phyloP scores from a whole-genome alignment of 1,284 basidiomycete genomes.

The Ustilago xerochloae region DNA sequence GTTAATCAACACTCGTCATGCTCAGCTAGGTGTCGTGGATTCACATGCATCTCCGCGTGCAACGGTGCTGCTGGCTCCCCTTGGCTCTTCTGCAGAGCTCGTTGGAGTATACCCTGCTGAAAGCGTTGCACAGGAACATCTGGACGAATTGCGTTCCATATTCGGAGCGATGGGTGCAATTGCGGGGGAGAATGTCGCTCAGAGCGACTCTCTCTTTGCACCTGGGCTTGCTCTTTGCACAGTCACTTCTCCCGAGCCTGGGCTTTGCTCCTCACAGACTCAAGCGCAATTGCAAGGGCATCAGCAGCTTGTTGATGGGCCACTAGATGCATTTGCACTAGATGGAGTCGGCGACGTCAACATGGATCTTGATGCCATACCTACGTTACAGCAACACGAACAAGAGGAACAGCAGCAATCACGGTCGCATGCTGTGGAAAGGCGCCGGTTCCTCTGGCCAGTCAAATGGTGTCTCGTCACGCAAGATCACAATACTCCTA shows the following conservation, averaged over 20 bases:
- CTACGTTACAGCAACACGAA: background rate
- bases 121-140: slow-evolving; percentile 14
- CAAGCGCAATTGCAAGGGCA: background rate
- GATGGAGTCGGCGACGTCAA: background rate
- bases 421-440: background rate
- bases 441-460: slow-evolving; percentile 25
- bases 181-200: no score
- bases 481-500: background rate
- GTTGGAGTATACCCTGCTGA: background rate
- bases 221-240: slow-evolving; percentile 28
- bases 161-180: background rate
- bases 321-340: background rate
- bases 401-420: background rate
- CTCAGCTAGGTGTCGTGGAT: background rate
- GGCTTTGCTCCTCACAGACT: background rate
- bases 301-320: background rate
- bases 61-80: slow-evolving; percentile 16
- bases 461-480: slow-evolving; percentile 29
- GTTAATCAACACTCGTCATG: slow-evolving; percentile 6
- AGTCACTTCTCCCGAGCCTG: background rate
- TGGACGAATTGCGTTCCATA: slow-evolving; percentile 6
- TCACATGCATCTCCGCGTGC: background rate
- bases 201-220: slow-evolving; percentile 9
- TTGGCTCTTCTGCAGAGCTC: slow-evolving; percentile 13
- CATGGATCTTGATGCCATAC: background rate